Evolutionary conservation across 1,139 yeast species (phyloP).

Genomic region (Yamadazyma trypodendri): DNA sequence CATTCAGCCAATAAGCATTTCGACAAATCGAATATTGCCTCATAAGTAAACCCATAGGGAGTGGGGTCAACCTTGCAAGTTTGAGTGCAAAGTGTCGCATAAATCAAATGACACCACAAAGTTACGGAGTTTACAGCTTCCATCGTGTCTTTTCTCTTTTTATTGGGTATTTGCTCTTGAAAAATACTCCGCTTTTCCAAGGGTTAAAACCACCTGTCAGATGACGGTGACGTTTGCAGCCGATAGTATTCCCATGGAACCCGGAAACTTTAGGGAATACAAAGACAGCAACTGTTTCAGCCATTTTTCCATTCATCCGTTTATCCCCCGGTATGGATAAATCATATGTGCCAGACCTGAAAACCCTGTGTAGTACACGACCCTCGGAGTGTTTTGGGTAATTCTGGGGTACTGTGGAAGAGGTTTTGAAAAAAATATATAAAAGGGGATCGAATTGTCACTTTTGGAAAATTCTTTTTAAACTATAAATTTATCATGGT

Average conservation of each 20-base stretch:
- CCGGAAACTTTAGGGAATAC: slow-evolving; percentile 1
- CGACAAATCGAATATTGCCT: too few species aligned
- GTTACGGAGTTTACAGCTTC: too few species aligned
- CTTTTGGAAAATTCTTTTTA: background rate
- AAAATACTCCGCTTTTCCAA: background rate
- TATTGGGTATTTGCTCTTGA: too few species aligned
- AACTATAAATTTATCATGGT: slow-evolving; percentile 24
- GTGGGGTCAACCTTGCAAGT: too few species aligned
- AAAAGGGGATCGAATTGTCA: slow-evolving; percentile 9
- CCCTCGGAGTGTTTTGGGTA: slow-evolving; percentile 2
- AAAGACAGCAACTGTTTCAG: background rate
- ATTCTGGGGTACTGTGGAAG: slow-evolving; percentile 10
- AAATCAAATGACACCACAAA: too few species aligned
- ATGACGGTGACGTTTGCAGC: too few species aligned
- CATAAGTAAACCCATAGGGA: too few species aligned
- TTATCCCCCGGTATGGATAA: slow-evolving; percentile 4
- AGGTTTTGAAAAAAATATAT: slow-evolving; percentile 6
- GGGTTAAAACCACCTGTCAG: too few species aligned
- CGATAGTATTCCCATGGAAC: too few species aligned
- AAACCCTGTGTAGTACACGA: too few species aligned
- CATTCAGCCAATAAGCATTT: background rate
- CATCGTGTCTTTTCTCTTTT: too few species aligned
- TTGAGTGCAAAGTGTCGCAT: too few species aligned
- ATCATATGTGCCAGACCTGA: background rate
- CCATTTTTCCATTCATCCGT: slow-evolving; percentile 5